phyloP scores from a whole-genome alignment of 2,329 filamentous ascomycete genomes.

The Colletotrichum tanaceti region DNA sequence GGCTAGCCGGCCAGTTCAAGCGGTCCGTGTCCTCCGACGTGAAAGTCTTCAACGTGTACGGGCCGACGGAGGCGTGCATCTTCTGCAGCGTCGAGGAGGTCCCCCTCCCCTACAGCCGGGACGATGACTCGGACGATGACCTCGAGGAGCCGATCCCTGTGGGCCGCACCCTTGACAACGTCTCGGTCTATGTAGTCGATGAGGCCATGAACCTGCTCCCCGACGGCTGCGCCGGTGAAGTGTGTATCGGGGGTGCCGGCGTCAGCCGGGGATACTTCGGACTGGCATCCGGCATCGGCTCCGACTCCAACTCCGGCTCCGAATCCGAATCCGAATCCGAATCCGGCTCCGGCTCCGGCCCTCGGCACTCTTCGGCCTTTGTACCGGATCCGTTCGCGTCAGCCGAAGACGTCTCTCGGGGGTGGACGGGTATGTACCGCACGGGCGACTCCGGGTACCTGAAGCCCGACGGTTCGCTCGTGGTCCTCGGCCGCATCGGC shows the following conservation, averaged over 20 bases:
- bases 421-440: slow-evolving; percentile 49
- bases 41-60: slow-evolving; percentile 46
- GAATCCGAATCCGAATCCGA: too few relatives aligned
- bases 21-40: background rate
- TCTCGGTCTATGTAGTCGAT: slow-evolving; percentile 57
- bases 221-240: slow-evolving; percentile 50
- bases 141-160: background rate
- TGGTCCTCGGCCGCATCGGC: slow-evolving; percentile 52
- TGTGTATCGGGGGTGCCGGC: slow-evolving; percentile 54
- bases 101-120: background rate
- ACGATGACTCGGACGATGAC: slow-evolving; percentile 10
- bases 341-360: too few relatives aligned
- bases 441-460: slow-evolving; percentile 56
- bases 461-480: slow-evolving; percentile 48
- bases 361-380: too few relatives aligned
- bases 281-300: slow-evolving; percentile 20
- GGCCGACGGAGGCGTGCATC: slow-evolving; percentile 47
- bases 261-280: slow-evolving; percentile 56
- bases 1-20: slow-evolving; percentile 36
- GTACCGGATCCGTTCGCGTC: too few relatives aligned
- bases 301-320: too few relatives aligned
- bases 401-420: too few relatives aligned
- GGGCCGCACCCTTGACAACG: slow-evolving; percentile 46
- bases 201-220: slow-evolving; percentile 50
- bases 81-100: slow-evolving; percentile 23